These are phyloP conservation scores for Claviceps purpurea DNA, from an alignment of 2,329 filamentous ascomycete species.

Conservation along the genomic window DNA sequence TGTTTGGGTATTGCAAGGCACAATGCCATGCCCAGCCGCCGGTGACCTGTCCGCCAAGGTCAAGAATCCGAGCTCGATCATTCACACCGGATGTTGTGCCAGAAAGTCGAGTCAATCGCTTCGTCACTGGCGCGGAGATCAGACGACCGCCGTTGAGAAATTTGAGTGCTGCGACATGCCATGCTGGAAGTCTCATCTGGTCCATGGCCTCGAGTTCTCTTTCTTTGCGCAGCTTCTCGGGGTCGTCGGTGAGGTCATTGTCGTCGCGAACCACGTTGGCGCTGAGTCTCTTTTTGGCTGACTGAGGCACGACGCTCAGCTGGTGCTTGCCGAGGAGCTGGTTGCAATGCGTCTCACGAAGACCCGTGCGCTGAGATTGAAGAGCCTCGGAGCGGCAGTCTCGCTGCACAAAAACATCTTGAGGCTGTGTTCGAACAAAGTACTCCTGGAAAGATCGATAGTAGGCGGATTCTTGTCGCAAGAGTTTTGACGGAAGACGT, in stretches of 20 bases:
- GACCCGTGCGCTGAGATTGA: constrained; percentile 67
- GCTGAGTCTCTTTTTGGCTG: constrained; percentile 56
- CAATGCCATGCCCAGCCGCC: constrained; percentile 97
- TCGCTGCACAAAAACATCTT: constrained; percentile 75
- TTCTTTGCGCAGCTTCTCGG: constrained; percentile 51
- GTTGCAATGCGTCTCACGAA: constrained; percentile 59
- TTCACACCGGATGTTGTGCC: constrained; percentile 30
- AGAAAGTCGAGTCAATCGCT: constrained; percentile 44
- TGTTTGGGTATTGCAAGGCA: constrained; percentile 70
- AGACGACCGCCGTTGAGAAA: constrained; percentile 51
- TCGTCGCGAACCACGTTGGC: constrained; percentile 63
- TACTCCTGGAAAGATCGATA: constrained; percentile 76
- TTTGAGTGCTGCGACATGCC: constrained; percentile 49
- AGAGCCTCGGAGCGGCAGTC: constrained; percentile 78
- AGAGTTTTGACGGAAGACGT: constrained; percentile 37
- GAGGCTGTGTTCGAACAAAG: constrained; percentile 47
- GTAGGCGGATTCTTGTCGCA: constrained; percentile 61
- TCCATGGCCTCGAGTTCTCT: constrained; percentile 69
- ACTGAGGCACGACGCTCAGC: constrained; percentile 54
- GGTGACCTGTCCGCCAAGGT: constrained; percentile 71
- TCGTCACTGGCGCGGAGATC: constrained; percentile 49
- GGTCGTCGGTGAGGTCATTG: constrained; percentile 48
- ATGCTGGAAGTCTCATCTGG: constrained; percentile 50
- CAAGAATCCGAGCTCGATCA: constrained; percentile 57
- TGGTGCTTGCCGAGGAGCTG: constrained; percentile 79